Evolutionary conservation across 257 asterid species (phyloP), one percentile per base, ranked within the genome.

Genomic region (Jacaranda copaia): DNA sequence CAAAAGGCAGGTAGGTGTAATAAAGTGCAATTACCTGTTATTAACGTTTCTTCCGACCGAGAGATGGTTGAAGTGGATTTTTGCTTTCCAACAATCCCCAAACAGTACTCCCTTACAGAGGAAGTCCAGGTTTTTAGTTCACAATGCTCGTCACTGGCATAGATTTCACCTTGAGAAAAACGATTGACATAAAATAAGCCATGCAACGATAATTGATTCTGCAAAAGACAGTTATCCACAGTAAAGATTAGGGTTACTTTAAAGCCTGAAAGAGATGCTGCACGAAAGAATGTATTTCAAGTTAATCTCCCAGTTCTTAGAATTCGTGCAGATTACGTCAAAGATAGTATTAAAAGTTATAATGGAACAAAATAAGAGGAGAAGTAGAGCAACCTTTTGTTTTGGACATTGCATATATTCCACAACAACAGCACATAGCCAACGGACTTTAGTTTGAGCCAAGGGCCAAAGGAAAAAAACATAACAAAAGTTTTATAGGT

Each of bases 121-220:
- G 86, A 81, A 72, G 84, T 74, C 96, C 98, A 93, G 63, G 86
- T 25, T 72, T 76, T 82, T 60, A 75, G 67, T 65, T 61, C 80
- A 79, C 75, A 19, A 42, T 78, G 78, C 20, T 75, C 85, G 62
- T 84, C 91, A 62, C 77, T 76, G 66, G 77, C 67, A 75, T 14
- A 43, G 60, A 74, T 73, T 20, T 79, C 87, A 57, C 80, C 59
- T 42, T 70, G 70, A 68, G 84, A 75, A 73, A 72, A 64, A 68
- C 53, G 51, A 80, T 73, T 80, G 49, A 85, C 84, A 82, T 89
- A 93, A 67, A 73, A 84, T 42, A 73, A 66, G 79, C 91, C 77
- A 36, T 84, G 79, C 13, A 74, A 73, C 78, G 88, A 79, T 78
- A 83, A 66, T 77, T 82, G 90, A 76, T 91, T 96, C 99, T 96